Evolutionary conservation across 2,329 filamentous ascomycete genomes (phyloP), one percentile per base, ranked within the genome.

Genomic region (Colletotrichum gloeosporioides): DNA sequence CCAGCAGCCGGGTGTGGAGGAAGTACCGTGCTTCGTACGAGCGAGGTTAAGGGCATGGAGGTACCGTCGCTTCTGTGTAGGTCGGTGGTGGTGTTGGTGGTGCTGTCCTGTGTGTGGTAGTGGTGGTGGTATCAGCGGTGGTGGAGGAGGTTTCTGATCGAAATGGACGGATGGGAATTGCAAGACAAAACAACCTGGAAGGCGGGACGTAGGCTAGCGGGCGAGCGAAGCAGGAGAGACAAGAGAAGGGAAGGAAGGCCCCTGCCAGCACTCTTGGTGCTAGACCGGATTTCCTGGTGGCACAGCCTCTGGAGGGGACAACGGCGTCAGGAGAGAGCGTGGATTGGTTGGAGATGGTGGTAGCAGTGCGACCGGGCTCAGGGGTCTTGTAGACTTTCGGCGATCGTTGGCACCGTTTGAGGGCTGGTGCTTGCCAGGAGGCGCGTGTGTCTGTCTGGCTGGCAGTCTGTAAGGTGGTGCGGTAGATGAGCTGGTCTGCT

Each of bases 331-430:
- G 70, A 64, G 64, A 59, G 73, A 32, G 70, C n/a, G 57, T 59
- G 70, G 73, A 76, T 76, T 76, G 73, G 73, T 31, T 59, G 34
- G 27, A 31, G 57, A 49, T 36, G 31, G 39, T 73, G 39, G 64
- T 73, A 64, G 70, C 53, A 69, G 64, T 65, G 64, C 64, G 73
- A 76, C 73, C 64, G 59, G 73, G 73, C 73, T 76, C 73, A 76
- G 70, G 73, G 73, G 73, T 76, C 73, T 76, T 69, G 70, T 73
- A 76, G 73, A 76, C 73, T 76, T 76, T 76, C 73, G 73, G 73
- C 64, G 64, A 69, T 76, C 70, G 70, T 65, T 73, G 70, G 49
- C 70, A 76, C 70, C 73, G 73, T 73, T 76, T 76, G 64, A 76
- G 70, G 49, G 73, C 70, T 68, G 73, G 73, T 71, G 73, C 62